These are phyloP conservation scores for Mangifera indica DNA, from an alignment of 345 rosid genomes.

Conservation along the genomic window DNA sequence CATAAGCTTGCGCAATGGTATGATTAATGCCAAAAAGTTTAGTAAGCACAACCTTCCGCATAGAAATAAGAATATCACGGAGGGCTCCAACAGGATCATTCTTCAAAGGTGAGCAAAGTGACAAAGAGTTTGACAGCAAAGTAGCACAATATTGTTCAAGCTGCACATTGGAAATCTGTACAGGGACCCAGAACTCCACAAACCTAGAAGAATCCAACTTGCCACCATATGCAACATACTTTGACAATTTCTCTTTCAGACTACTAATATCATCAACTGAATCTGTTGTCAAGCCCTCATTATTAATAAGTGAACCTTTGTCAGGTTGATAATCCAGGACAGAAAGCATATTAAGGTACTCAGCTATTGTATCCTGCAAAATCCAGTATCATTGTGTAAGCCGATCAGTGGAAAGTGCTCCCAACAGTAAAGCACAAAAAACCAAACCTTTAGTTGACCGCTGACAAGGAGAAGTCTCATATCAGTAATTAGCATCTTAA, in stretches of 20 bases:
- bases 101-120: constrained; percentile 59
- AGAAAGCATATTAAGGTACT: constrained; percentile 31
- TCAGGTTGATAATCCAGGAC: constrained; percentile 31
- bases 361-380: constrained; percentile 43
- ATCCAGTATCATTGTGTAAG: constrained; percentile 18
- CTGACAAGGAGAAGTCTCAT: constrained; percentile 49
- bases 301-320: constrained; percentile 9
- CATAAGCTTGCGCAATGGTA: constrained; percentile 14
- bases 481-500: constrained; percentile 35
- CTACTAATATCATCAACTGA: constrained; percentile 25
- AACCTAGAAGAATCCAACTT: constrained; percentile 50
- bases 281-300: constrained; percentile 16
- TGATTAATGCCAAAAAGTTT: constrained; percentile 3
- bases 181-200: constrained; percentile 92
- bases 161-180: constrained; percentile 71
- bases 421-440: constrained; percentile 1
- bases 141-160: constrained; percentile 87
- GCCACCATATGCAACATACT: constrained; percentile 38
- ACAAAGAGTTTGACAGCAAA: constrained; percentile 50
- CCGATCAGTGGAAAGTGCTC: constrained; percentile 11
- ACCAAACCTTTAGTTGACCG: constrained; percentile 47
- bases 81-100: constrained; percentile 59
- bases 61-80: constrained; percentile 52
- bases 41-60: constrained; percentile 58
- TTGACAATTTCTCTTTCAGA: constrained; percentile 41